phyloP scores from a whole-genome alignment of 2,329 filamentous ascomycete genomes.

The Scytalidium lignicola region DNA sequence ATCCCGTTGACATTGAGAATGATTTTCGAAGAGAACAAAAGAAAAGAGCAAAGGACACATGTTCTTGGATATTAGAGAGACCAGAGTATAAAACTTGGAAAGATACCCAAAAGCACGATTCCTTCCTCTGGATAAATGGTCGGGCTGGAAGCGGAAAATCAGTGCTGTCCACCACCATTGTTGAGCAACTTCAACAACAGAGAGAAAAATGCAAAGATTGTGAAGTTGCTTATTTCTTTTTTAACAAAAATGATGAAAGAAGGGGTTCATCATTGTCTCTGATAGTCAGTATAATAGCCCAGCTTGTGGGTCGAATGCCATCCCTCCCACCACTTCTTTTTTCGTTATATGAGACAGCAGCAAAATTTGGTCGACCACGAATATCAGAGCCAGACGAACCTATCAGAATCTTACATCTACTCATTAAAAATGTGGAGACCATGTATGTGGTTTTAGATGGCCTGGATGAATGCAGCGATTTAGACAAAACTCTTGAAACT shows the following conservation, averaged over 20 bases:
- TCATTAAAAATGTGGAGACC: background rate
- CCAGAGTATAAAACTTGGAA: background rate
- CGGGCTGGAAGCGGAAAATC: slow-evolving; percentile 1
- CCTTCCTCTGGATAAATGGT: slow-evolving; percentile 1
- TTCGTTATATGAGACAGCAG: background rate
- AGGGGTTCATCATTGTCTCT: background rate
- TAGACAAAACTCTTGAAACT: background rate
- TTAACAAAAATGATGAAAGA: background rate
- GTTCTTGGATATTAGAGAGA: background rate
- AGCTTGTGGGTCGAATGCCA: background rate
- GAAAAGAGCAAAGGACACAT: background rate
- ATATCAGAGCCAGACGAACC: background rate
- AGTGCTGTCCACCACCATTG: background rate
- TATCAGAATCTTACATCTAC: background rate
- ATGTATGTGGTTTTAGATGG: background rate
- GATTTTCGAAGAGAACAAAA: background rate
- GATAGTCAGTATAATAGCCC: background rate
- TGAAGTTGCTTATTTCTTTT: background rate
- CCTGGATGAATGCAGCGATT: background rate
- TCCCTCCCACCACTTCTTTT: background rate
- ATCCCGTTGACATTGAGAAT: background rate
- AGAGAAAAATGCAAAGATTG: background rate
- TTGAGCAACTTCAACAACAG: slow-evolving; percentile 1
- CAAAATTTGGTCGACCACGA: background rate
- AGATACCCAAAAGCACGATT: background rate